Percentiles rank a stretch among this genome's conserved stretches.
phyloP scores from a whole-genome alignment of 129 eudicot species.

The Helianthus annuus region DNA sequence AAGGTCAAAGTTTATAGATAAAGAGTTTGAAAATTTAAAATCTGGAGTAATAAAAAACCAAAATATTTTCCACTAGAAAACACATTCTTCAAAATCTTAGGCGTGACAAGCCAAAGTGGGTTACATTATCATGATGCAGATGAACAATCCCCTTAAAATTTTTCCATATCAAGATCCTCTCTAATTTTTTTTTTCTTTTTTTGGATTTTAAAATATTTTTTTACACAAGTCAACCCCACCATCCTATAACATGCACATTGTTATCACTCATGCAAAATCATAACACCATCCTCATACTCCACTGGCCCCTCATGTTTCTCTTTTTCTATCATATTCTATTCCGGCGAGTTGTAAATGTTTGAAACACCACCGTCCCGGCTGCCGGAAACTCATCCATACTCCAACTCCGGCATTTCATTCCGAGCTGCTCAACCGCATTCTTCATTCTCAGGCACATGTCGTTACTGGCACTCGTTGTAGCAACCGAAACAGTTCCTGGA shows the following conservation, averaged over 20 bases:
- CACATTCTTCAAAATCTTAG: conserved; percentile 55
- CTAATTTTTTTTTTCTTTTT: conserved; percentile 9
- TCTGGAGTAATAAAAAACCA: no score
- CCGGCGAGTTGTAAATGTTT: conserved; percentile 63
- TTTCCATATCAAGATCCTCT: conserved; percentile 22
- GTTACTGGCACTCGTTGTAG: conserved; percentile 44
- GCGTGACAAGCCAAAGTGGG: conserved; percentile 78
- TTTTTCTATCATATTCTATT: conserved; percentile 29
- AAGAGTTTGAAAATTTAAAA: no score
- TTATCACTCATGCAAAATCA: conserved; percentile 40
- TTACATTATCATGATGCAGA: conserved; percentile 54
- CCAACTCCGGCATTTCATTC: conserved; percentile 72
- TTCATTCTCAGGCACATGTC: conserved; percentile 53
- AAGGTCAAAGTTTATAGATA: no score
- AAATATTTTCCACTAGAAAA: conserved; percentile 38
- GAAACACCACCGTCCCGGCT: conserved; percentile 63
- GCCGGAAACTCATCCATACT: conserved; percentile 66
- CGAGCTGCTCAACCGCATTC: conserved; percentile 50
- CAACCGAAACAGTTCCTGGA: conserved; percentile 61
- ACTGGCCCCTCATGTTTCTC: background rate
- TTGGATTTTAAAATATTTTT: conserved; percentile 28
- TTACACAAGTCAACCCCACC: conserved; percentile 61
- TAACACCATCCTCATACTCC: conserved; percentile 35
- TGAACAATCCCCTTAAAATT: conserved; percentile 26
- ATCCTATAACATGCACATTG: conserved; percentile 40